A percentile compares a stretch with the other conserved stretches of the same genome.
Conservation (phyloP, 2,329 filamentous ascomycete genomes). For the Claviceps maximensis region DNA sequence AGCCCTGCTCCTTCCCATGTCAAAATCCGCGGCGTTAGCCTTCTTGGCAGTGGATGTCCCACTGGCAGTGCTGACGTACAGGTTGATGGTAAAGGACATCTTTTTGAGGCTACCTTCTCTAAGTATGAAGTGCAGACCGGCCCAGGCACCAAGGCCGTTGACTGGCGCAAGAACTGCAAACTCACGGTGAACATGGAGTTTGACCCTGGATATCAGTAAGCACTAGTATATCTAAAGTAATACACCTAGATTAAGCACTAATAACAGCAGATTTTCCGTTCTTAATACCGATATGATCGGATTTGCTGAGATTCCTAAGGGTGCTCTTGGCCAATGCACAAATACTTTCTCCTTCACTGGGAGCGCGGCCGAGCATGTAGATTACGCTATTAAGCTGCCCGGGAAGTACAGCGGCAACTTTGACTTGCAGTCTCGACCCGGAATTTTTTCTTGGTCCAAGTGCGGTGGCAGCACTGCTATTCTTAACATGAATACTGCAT, state of each 20-base stretch:
- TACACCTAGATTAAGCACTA: not conserved
- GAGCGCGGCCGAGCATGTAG: conserved; percentile 10
- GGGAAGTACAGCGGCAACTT: conserved; percentile 13
- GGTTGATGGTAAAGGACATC: conserved; percentile 12
- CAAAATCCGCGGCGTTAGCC: conserved; percentile 11
- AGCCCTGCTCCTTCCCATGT: conserved; percentile 4
- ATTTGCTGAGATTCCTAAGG: conserved; percentile 14
- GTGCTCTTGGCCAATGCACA: conserved; percentile 11
- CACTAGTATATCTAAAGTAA: not conserved
- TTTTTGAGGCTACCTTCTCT: conserved; percentile 16
- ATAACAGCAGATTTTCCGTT: conserved; percentile 12
- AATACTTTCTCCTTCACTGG: conserved; percentile 17
- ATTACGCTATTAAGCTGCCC: conserved; percentile 8
- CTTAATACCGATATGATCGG: conserved; percentile 15
- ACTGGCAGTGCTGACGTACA: conserved; percentile 12
- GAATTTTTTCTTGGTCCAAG: conserved; percentile 12
- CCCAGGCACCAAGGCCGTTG: conserved; percentile 9
- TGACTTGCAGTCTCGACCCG: conserved; percentile 10
- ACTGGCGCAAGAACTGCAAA: conserved; percentile 18
- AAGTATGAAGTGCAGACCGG: conserved; percentile 14
- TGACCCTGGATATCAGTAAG: conserved; percentile 14
- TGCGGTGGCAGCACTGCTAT: conserved; percentile 16
- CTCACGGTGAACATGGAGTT: conserved; percentile 15
- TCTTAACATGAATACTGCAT: conserved; percentile 17
- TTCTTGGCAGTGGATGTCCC: conserved; percentile 15